Conservation (phyloP, 2,329 filamentous ascomycete genomes). For the Tolypocladium inflatum region DNA sequence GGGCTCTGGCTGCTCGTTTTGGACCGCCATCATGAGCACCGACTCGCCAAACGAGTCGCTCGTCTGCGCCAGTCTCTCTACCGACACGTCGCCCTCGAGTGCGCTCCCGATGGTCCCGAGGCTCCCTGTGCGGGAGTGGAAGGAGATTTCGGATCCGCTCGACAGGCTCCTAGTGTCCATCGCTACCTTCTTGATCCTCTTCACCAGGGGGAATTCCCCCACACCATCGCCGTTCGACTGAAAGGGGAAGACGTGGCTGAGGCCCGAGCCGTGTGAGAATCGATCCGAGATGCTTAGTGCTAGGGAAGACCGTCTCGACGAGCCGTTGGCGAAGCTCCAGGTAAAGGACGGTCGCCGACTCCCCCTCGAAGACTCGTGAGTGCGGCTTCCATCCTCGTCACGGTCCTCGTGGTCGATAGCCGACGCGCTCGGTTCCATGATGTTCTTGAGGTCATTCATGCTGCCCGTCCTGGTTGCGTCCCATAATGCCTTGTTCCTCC, state of each 20-base stretch:
- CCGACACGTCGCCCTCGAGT: conserved; percentile 78
- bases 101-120: conserved; percentile 63
- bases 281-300: conserved; percentile 34
- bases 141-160: conserved; percentile 74
- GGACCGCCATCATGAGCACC: conserved; percentile 76
- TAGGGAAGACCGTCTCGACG: conserved; percentile 32
- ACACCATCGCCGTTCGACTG: conserved; percentile 44
- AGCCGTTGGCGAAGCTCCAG: conserved; percentile 37
- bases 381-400: conserved; percentile 34
- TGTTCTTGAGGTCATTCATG: conserved; percentile 61
- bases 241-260: conserved; percentile 89
- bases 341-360: conserved; percentile 35
- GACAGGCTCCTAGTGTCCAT: conserved; percentile 88
- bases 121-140: conserved; percentile 70
- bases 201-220: conserved; percentile 25
- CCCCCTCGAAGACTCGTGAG: conserved; percentile 35
- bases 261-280: conserved; percentile 45
- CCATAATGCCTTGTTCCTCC: conserved; percentile 80
- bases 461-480: conserved; percentile 74
- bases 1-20: conserved; percentile 60
- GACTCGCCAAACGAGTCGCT: conserved; percentile 68
- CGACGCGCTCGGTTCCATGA: conserved; percentile 63
- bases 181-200: conserved; percentile 67
- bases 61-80: conserved; percentile 67
- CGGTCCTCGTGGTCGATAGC: conserved; percentile 33